Base-by-base conservation (phyloP, 202 grass and related monocot species). In the Bolboschoenoplectus hybrid region DNA sequence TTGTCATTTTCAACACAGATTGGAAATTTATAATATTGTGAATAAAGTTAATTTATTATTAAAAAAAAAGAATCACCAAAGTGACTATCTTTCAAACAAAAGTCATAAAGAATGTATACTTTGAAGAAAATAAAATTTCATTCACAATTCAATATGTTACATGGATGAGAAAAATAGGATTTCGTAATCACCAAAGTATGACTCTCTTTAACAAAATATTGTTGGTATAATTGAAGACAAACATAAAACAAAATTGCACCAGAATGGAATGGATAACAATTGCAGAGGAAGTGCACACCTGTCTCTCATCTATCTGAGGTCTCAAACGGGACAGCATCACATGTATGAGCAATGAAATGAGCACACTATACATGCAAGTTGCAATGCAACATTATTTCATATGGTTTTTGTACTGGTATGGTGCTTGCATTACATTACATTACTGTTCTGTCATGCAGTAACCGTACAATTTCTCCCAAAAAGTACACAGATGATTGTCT, bases 301-400 rank as follows among this genome's bases (percentile, higher is more conserved):
- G 73, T 77, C 50, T 77, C 73, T 55, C 1, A 71, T 26, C 26
- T 16, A 41, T 64, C 5, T 26, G 26, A 26, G 26, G 26, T 26
- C 26, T 26, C 26, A 26, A 62, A 63, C 19, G 56, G 58, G 52
- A 81, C 78, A 81, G 38, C 13, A 20, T 81, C 79, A 81, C 79
- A 81, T 63, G 79, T 47, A 81, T 45, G 79, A 81, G 64, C 79
- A 81, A 81, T 81, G 79, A 63, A 75, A 81, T 13, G n/a, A 81
- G 57, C n/a, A 43, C 12, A 43, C 53, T 47, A 50, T 83, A 44
- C 56, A 50, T 83, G 61, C 56, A 49, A 64, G 65, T 68, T 83
- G 44, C 38, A 53, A 47, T 50, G 62, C 64, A 49, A 26, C 43
- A 62, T 62, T 7, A 63, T 83, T 52, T 67, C 12, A 68, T 66